These are phyloP conservation scores for Candida endomychidarum DNA, from an alignment of 805 yeast species.

Conservation along the genomic window DNA sequence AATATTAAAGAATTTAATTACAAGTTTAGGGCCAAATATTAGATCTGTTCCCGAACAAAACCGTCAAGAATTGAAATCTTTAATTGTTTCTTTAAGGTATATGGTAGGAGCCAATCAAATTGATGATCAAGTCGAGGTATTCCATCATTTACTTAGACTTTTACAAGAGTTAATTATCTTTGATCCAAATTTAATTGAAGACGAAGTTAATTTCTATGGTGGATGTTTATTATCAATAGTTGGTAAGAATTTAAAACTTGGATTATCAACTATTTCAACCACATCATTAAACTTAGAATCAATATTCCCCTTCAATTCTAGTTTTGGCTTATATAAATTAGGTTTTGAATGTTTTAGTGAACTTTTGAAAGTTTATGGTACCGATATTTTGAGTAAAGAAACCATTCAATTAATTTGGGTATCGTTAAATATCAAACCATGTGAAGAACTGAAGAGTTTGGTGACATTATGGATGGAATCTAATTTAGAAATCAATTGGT, in stretches of 20 bases:
- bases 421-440: slow-evolving; percentile 48
- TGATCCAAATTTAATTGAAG: slow-evolving; percentile 36
- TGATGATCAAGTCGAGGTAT: slow-evolving; percentile 27
- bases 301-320: slow-evolving; percentile 47
- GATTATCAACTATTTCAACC: slow-evolving; percentile 31
- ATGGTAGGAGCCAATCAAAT: slow-evolving; percentile 33
- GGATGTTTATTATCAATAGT: slow-evolving; percentile 28
- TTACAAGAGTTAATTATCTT: slow-evolving; percentile 40
- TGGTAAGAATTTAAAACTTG: slow-evolving; percentile 36
- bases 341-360: slow-evolving; percentile 61
- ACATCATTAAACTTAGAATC: slow-evolving; percentile 41
- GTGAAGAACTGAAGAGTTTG: slow-evolving; percentile 44
- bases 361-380: slow-evolving; percentile 49
- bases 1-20: slow-evolving; percentile 30
- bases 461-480: slow-evolving; percentile 63
- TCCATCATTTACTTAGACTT: slow-evolving; percentile 23
- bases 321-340: slow-evolving; percentile 36
- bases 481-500: slow-evolving; percentile 53
- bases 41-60: slow-evolving; percentile 21
- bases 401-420: slow-evolving; percentile 63
- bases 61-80: slow-evolving; percentile 24
- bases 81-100: slow-evolving; percentile 27
- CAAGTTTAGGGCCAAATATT: slow-evolving; percentile 40
- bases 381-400: slow-evolving; percentile 39
- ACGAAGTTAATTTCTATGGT: slow-evolving; percentile 30